Evolutionary conservation across 345 rosid genomes (phyloP), one percentile per base, ranked within the genome.

Genomic region (Mercurialis annua): DNA sequence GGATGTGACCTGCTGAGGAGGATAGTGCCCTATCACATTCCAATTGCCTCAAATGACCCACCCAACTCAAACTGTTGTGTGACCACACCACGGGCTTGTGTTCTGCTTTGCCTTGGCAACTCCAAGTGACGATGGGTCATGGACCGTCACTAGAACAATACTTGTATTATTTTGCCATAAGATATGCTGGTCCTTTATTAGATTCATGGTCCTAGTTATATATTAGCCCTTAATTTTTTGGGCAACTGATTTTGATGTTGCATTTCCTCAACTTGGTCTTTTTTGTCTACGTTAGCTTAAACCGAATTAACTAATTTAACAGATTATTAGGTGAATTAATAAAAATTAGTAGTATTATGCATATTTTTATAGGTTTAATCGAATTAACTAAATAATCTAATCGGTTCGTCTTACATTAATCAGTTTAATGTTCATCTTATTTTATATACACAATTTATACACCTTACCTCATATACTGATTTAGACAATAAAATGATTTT

Each of bases 131-230:
- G 57, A 29, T 11, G 58, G 52, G 73, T 63, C 65, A 56, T 62
- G 26, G 77, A 65, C 62, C 14, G 53, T 42, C 76, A 76, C 68
- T 60, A 42, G 64, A 67, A 7, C 1, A 40, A 2, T 47, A 20
- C 4, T 10, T 2, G 2, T 47, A 61, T 4, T 40, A 2, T 60
- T 34, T 33, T 60, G 38, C 59, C 44, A 18, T 34, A 54, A 54
- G 49, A 56, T 52, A 16, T 30, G 50, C 67, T 61, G 79, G 80
- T 69, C 82, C 75, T 72, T 48, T 10, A 3, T 7, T 40, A 20
- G 26, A 6, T 1, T n/a, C 26, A 42, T 54, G 53, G 53, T 59
- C 57, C 14, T n/a, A n/a, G n/a, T 65, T 59, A 33, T 18, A 46
- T 17, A 44, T 55, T 66, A 51, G 65, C 46, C 73, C 64, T 56